Base-by-base conservation (phyloP, 2,329 filamentous ascomycete genomes). In the Cercospora sp. region DNA sequence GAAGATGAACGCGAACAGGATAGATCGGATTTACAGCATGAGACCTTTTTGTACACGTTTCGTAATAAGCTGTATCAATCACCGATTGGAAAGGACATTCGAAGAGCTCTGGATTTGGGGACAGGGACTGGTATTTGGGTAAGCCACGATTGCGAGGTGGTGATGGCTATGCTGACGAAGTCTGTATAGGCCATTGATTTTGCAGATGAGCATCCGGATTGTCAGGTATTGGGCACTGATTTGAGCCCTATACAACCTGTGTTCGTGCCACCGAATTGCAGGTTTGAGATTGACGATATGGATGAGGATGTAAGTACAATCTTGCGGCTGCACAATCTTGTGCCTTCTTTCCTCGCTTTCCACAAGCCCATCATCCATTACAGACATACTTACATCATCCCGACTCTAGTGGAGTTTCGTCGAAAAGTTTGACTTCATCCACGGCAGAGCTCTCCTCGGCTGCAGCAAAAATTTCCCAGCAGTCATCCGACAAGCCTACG, bases 51-150 rank as follows among this genome's bases (percentile, higher is more conserved):
- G 36, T 63, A 72, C 8, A 67, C 69, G 30, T 61, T 75, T 58
- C 69, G 70, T 31, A 74, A 73, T 26, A 65, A 71, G 36, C 76
- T 84, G 20, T 79, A 80, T 69, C 73, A 81, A 5, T 80, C 80
- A 1, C 83, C 84, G 1, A 73, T 83, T 7, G 62, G 40, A 18
- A 57, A 71, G 3, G 74, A 76, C 4, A 78, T 79, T 1, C 76
- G 78, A 33, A 77, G 79, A 23, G 80, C 85, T 13, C 77, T 85
- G n/a, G 84, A 85, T 72, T 72, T 84, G 23, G 83, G 83, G 8
- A 84, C 82, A 0, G 83, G 82, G 6, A 83, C 80, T 3, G 82
- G 82, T 12, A 78, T 85, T 53, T 88, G 86, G 86, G 57, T 55
- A 36, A 61, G 64, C 5, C 0, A 30, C 28, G 28, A 45, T 61